These are phyloP conservation scores for Terana coerulea DNA, from an alignment of 768 basidiomycete species.

Conservation along the genomic window DNA sequence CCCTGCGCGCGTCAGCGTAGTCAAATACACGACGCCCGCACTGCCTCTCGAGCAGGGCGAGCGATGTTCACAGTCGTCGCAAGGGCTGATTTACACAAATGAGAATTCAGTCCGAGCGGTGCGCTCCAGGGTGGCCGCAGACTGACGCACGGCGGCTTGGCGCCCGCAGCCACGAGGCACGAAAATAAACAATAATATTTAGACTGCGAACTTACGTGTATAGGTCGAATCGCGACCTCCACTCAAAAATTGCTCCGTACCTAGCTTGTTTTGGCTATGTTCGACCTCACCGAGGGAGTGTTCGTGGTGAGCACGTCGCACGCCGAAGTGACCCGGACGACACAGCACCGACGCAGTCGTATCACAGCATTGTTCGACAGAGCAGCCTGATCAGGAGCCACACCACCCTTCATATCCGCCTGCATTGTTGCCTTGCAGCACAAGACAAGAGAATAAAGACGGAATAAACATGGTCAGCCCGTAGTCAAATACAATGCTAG, in stretches of 20 bases:
- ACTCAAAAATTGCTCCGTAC: constrained; percentile 9
- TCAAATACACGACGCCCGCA: background rate
- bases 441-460: no score
- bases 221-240: background rate
- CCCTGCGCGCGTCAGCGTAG: background rate
- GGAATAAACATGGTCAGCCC: no score
- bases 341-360: no score
- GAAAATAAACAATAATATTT: constrained; percentile 9
- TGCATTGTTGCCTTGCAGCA: no score
- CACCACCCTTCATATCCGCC: no score
- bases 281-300: constrained; percentile 4
- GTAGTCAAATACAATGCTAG: no score
- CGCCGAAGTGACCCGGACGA: no score
- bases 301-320: background rate
- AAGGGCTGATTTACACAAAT: background rate
- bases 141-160: background rate
- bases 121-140: background rate
- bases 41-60: no score
- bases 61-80: no score
- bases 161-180: constrained; percentile 14
- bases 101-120: no score
- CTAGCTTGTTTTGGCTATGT: constrained; percentile 4
- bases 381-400: no score
- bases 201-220: constrained; percentile 8
- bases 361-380: no score